phyloP scores from a whole-genome alignment of 306 rosid species.

The Dalbergia cultrata region DNA sequence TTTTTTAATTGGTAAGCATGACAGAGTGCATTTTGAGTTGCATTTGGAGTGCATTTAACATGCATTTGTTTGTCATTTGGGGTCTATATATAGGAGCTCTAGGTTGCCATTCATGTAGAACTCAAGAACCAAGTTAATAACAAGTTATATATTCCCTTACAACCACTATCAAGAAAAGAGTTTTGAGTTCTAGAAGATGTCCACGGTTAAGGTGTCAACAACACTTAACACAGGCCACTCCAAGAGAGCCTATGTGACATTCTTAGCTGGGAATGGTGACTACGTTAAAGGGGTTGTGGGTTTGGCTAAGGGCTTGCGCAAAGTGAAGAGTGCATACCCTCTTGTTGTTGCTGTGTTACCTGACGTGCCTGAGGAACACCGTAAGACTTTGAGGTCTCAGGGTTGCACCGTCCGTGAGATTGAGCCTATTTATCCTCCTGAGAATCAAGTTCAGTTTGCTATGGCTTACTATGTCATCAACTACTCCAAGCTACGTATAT shows the following conservation, averaged over 20 bases:
- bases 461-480: conserved; percentile 88
- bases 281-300: conserved; percentile 87
- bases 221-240: neutral
- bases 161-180: too few species aligned
- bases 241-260: conserved; percentile 68
- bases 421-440: conserved; percentile 71
- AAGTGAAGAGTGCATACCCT: conserved; percentile 65
- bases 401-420: conserved; percentile 75
- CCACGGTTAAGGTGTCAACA: neutral
- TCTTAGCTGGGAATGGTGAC: conserved; percentile 82
- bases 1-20: too few species aligned
- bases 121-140: conserved; percentile 33
- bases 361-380: conserved; percentile 81
- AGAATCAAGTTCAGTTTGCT: conserved; percentile 80
- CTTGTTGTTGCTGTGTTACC: conserved; percentile 80
- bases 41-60: conserved; percentile 55
- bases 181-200: too few species aligned
- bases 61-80: conserved; percentile 33
- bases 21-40: conserved; percentile 45
- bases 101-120: conserved; percentile 15
- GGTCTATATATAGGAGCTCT: conserved; percentile 36
- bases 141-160: too few species aligned
- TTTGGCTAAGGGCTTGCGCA: conserved; percentile 81
- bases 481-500: conserved; percentile 87
- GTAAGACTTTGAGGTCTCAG: conserved; percentile 60